Conservation (phyloP, 1,284 basidiomycete species). For the Tilletia caries region DNA sequence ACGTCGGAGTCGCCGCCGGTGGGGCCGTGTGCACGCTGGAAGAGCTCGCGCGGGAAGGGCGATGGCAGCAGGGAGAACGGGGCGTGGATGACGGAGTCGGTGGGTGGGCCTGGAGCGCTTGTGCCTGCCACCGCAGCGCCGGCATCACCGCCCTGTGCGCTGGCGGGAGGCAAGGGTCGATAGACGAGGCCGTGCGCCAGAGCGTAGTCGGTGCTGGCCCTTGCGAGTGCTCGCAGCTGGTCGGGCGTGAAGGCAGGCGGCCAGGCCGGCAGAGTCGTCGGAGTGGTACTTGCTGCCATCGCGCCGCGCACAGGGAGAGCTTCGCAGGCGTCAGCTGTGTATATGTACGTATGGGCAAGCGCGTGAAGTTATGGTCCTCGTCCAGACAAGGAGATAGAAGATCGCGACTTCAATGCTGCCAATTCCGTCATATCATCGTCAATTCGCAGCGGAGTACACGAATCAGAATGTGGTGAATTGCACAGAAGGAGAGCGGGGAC, state of each 20-base stretch:
- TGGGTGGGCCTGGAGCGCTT: conserved; percentile 8
- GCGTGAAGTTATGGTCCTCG: too few species aligned
- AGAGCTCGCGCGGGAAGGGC: conserved; percentile 74
- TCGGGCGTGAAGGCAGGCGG: conserved; percentile 2
- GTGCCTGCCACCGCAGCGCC: not conserved
- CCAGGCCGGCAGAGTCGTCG: conserved; percentile 1
- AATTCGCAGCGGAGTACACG: too few species aligned
- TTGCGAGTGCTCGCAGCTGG: conserved; percentile 6
- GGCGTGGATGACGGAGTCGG: conserved; percentile 74
- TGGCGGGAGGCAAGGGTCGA: conserved; percentile 60
- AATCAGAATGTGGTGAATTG: too few species aligned
- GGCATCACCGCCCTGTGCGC: conserved; percentile 53
- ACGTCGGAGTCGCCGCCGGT: not conserved
- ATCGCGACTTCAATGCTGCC: too few species aligned
- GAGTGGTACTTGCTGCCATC: too few species aligned
- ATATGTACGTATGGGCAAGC: too few species aligned
- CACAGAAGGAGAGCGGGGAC: too few species aligned
- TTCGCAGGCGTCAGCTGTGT: too few species aligned
- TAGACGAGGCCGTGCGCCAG: conserved; percentile 80
- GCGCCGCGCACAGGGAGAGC: too few species aligned
- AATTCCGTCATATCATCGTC: too few species aligned
- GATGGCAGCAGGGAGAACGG: conserved; percentile 83
- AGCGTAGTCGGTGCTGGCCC: conserved; percentile 67
- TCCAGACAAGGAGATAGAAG: too few species aligned
- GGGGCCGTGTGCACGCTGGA: conserved; percentile 54